phyloP scores from a whole-genome alignment of 768 basidiomycete genomes.

The Lactarius akahatsu region DNA sequence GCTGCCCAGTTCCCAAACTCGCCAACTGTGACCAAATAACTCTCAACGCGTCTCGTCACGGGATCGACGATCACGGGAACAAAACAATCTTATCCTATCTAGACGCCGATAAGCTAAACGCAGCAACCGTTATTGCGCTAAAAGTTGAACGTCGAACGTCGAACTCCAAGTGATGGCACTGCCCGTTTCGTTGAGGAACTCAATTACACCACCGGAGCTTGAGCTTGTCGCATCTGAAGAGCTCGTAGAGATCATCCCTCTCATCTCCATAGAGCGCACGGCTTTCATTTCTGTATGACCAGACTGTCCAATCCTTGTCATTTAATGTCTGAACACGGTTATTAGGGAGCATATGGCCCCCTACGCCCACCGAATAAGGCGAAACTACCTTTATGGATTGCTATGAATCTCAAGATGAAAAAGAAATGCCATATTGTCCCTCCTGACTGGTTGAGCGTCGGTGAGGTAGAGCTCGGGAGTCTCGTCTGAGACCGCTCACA shows the following conservation, averaged over 20 bases:
- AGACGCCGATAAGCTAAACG: not conserved
- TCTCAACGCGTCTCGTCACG: slow-evolving; percentile 35
- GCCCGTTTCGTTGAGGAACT: slow-evolving; percentile 64
- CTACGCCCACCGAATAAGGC: slow-evolving; percentile 83
- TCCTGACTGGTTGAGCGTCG: slow-evolving; percentile 85
- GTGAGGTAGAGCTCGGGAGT: slow-evolving; percentile 46
- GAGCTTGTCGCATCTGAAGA: slow-evolving; percentile 87
- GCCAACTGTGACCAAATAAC: slow-evolving; percentile 26
- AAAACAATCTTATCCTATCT: slow-evolving; percentile 9
- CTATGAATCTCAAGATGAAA: slow-evolving; percentile 88
- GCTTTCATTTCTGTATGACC: slow-evolving; percentile 80
- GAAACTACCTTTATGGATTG: slow-evolving; percentile 95
- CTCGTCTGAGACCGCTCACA: not conserved
- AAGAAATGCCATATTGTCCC: slow-evolving; percentile 92
- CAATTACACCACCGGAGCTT: slow-evolving; percentile 80
- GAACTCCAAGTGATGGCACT: slow-evolving; percentile 59
- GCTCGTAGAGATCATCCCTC: slow-evolving; percentile 80
- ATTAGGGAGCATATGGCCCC: slow-evolving; percentile 89
- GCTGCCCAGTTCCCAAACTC: not conserved
- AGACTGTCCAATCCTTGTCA: not conserved
- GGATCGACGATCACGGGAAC: slow-evolving; percentile 28
- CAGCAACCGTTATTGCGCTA: not conserved
- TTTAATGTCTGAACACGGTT: slow-evolving; percentile 1
- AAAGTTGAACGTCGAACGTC: not conserved
- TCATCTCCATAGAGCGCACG: slow-evolving; percentile 88